Conservation (phyloP, 768 basidiomycete species). For the Glaciozyma antarctica region DNA sequence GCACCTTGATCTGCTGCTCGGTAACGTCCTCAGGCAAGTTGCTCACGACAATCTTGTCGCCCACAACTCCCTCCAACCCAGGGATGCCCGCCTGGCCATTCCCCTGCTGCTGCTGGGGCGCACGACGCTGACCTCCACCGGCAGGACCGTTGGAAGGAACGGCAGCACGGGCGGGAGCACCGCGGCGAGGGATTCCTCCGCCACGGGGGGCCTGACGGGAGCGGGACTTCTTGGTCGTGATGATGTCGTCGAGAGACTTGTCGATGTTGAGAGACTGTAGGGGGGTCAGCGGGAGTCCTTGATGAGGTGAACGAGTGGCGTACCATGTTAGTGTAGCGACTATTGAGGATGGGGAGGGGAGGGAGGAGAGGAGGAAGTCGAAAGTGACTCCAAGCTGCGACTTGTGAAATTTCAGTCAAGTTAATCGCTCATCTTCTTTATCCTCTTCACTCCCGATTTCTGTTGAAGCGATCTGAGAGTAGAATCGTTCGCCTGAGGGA, state of each 20-base stretch:
- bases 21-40: slow-evolving; percentile 90
- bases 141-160: background rate
- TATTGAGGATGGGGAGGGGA: no score
- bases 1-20: slow-evolving; percentile 82
- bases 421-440: no score
- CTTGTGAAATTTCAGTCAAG: no score
- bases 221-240: slow-evolving; percentile 22
- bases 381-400: no score
- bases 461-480: no score
- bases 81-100: slow-evolving; percentile 25
- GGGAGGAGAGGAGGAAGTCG: no score
- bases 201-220: slow-evolving; percentile 16
- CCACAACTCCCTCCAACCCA: slow-evolving; percentile 31
- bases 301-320: no score
- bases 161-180: background rate
- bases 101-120: slow-evolving; percentile 11
- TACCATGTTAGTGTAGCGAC: no score
- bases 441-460: no score
- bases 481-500: no score
- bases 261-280: slow-evolving; percentile 12
- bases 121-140: background rate
- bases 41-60: slow-evolving; percentile 91
- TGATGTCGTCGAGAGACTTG: slow-evolving; percentile 29
- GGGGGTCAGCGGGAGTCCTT: no score
- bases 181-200: background rate